Conservation (phyloP, 148 eudicot genomes). For the Selenicereus undatus region DNA sequence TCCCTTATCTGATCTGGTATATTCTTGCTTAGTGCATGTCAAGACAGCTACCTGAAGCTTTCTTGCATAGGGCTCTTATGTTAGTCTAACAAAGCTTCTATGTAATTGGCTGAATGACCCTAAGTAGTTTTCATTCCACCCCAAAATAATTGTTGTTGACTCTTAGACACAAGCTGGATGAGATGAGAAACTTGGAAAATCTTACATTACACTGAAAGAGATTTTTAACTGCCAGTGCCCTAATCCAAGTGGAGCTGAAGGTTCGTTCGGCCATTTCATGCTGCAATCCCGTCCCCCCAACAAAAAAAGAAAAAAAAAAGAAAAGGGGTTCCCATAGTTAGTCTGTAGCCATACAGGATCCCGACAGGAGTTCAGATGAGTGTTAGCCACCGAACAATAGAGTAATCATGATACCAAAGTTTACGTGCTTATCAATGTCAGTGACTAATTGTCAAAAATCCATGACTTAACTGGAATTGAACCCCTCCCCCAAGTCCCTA, state of each 20-base stretch:
- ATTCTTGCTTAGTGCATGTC: neutral
- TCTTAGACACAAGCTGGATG: neutral
- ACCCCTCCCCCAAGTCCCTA: too few species aligned
- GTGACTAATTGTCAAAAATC: too few species aligned
- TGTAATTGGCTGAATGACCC: neutral
- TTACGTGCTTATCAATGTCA: too few species aligned
- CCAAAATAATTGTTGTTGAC: neutral
- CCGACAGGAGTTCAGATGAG: neutral
- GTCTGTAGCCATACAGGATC: too few species aligned
- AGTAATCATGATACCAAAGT: too few species aligned
- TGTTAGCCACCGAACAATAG: too few species aligned
- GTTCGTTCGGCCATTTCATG: neutral
- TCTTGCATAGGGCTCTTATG: neutral
- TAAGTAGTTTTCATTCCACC: neutral
- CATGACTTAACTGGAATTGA: too few species aligned
- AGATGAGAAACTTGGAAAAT: neutral
- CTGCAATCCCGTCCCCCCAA: neutral
- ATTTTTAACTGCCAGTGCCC: neutral
- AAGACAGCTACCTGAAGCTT: neutral
- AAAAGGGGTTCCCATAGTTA: neutral
- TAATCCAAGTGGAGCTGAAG: neutral
- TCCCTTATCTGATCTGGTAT: too few species aligned
- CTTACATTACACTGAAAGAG: neutral
- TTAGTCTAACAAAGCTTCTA: neutral
- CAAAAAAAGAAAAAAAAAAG: neutral